A percentile compares a stretch with the other conserved stretches of the same genome.
phyloP scores from a whole-genome alignment of 192 early-diverging fungal species.

The Umbelopsis ramanniana region DNA sequence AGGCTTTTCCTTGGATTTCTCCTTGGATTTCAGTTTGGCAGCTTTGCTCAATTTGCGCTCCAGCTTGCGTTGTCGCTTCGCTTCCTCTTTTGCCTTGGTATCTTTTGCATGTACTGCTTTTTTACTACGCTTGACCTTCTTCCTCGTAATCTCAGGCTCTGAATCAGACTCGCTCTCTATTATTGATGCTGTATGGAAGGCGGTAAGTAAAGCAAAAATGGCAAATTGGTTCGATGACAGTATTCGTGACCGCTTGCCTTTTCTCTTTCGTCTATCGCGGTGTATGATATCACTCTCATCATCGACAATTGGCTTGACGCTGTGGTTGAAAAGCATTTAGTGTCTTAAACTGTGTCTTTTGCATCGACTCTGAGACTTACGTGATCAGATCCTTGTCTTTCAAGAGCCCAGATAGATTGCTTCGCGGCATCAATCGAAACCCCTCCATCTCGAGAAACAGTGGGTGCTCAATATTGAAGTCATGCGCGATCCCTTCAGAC shows the following conservation, averaged over 20 bases:
- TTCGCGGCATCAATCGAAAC: slow-evolving; percentile 4
- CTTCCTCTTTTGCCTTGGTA: not conserved
- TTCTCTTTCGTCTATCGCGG: not conserved
- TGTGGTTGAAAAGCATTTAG: not conserved
- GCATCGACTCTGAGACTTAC: not conserved
- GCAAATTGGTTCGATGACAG: not conserved
- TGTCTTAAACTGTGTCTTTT: too few species aligned
- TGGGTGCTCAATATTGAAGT: slow-evolving; percentile 7
- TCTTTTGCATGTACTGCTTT: not conserved
- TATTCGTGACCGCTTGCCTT: not conserved
- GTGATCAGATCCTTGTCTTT: slow-evolving; percentile 1
- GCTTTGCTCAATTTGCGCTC: too few species aligned
- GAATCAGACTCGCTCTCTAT: not conserved
- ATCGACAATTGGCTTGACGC: slow-evolving; percentile 4
- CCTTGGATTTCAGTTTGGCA: not conserved
- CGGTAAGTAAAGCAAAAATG: not conserved
- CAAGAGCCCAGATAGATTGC: not conserved
- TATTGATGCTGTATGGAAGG: not conserved
- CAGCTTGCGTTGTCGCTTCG: too few species aligned
- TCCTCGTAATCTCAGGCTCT: not conserved
- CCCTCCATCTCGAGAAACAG: not conserved
- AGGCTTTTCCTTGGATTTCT: not conserved
- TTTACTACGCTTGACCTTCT: not conserved
- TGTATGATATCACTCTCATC: not conserved
- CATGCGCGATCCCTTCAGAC: not conserved